Evolutionary conservation across 106 monocot genomes (phyloP), one percentile per base, ranked within the genome.

Genomic region (Allium fistulosum): DNA sequence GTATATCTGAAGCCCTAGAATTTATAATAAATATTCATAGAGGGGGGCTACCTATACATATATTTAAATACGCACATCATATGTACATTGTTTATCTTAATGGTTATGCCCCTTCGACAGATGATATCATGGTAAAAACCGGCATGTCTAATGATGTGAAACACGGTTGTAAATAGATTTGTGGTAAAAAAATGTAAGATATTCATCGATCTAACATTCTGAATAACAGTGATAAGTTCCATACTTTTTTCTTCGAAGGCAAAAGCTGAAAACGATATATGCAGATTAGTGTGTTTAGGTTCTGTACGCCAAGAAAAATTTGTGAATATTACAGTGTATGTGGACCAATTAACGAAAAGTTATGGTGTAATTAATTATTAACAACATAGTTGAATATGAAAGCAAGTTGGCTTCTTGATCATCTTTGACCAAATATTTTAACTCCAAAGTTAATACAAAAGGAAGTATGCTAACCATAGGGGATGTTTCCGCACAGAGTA

Each of bases 1-100:
- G 59, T 71, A 71, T 71, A 71, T 48, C 53, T 15, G 37, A 37
- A 37, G 37, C 37, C 37, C 37, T 37, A 37, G 37, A 37, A 37
- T 37, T 37, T 37, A 37, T 37, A 37, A 37, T 37, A 37, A 37
- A 2, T 37, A 37, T 37, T 37, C 37, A 37, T 37, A 37, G 37
- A 37, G 37, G 37, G 37, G 37, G 2, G 37, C 37, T 37, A 37
- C 37, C 37, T 37, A 37, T 5, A 37, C 4, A 4, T 4, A 37
- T 37, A 37, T 37, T 37, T 37, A 37, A 37, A 37, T 37, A 37
- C 37, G 5, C 37, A 37, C 37, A 37, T 37, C 37, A 37, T 37
- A 37, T 37, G 37, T 37, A 37, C 53, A 12, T 15, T 55, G 53
- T 12, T 15, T 55, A 55, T 55, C 53, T 3, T 55, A 12, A 12